These are phyloP conservation scores for Rhododendron mucronatum DNA, from an alignment of 148 eudicot genomes.

Conservation along the genomic window DNA sequence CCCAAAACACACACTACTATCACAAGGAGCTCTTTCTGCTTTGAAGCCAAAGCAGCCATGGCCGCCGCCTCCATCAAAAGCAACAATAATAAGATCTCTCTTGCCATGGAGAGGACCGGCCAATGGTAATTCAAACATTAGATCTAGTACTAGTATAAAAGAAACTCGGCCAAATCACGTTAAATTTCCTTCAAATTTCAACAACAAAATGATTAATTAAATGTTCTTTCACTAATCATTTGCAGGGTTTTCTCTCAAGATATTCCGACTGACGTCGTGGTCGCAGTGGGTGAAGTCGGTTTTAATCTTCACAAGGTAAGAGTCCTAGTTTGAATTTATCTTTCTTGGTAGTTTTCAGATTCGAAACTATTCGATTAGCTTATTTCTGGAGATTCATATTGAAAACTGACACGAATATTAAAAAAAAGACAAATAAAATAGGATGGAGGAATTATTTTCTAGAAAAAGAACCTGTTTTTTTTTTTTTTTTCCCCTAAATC, in stretches of 20 bases:
- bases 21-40: background rate
- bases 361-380: background rate
- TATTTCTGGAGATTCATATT: too few species aligned
- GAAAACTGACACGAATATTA: too few species aligned
- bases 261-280: conserved; percentile 71
- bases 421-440: too few species aligned
- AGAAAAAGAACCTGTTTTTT: too few species aligned
- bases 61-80: conserved; percentile 34
- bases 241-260: conserved; percentile 92
- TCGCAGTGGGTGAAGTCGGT: conserved; percentile 53
- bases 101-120: conserved; percentile 92
- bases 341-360: background rate
- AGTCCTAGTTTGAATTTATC: background rate
- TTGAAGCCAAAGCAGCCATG: conserved; percentile 22
- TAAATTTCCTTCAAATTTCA: background rate
- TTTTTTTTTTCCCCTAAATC: too few species aligned
- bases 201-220: background rate
- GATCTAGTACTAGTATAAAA: background rate
- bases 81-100: conserved; percentile 55
- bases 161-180: background rate
- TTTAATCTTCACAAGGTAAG: conserved; percentile 89
- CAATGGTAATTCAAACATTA: conserved; percentile 53
- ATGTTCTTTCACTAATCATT: background rate
- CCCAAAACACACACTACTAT: background rate
- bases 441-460: too few species aligned